These are phyloP conservation scores for Chionographis japonica DNA, from an alignment of 106 monocot genomes.

Conservation along the genomic window DNA sequence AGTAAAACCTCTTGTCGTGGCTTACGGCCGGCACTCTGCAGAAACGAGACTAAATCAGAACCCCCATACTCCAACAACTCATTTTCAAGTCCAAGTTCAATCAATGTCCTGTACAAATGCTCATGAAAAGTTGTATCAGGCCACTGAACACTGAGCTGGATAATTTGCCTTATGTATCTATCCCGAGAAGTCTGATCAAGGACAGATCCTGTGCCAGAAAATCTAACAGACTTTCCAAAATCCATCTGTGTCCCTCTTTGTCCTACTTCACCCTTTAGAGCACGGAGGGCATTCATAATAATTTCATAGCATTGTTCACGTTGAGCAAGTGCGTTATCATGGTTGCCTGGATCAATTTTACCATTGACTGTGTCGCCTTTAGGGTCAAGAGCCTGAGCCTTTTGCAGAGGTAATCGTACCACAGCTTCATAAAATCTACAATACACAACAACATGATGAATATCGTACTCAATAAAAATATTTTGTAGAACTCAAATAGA, in stretches of 20 bases:
- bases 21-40: constrained; percentile 77
- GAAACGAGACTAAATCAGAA: constrained; percentile 88
- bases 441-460: neutral
- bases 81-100: constrained; percentile 80
- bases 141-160: constrained; percentile 89
- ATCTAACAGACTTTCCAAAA: too few relatives aligned
- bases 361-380: constrained; percentile 51
- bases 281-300: constrained; percentile 64
- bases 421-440: constrained; percentile 97
- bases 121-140: constrained; percentile 86
- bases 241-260: constrained; percentile 2
- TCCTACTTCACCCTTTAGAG: constrained; percentile 53
- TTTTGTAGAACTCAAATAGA: too few relatives aligned
- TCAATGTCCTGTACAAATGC: constrained; percentile 72
- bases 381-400: constrained; percentile 77
- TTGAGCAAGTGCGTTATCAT: constrained; percentile 36
- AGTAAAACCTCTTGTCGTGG: constrained; percentile 47
- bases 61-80: constrained; percentile 93
- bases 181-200: constrained; percentile 62
- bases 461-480: too few relatives aligned
- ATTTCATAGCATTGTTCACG: constrained; percentile 82
- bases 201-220: constrained; percentile 17
- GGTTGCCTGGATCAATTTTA: constrained; percentile 41
- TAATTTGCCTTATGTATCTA: constrained; percentile 73
- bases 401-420: constrained; percentile 80